Evolutionary conservation across 108 stramenopile species (phyloP).

Genomic region (Fragilaria crotonensis): DNA sequence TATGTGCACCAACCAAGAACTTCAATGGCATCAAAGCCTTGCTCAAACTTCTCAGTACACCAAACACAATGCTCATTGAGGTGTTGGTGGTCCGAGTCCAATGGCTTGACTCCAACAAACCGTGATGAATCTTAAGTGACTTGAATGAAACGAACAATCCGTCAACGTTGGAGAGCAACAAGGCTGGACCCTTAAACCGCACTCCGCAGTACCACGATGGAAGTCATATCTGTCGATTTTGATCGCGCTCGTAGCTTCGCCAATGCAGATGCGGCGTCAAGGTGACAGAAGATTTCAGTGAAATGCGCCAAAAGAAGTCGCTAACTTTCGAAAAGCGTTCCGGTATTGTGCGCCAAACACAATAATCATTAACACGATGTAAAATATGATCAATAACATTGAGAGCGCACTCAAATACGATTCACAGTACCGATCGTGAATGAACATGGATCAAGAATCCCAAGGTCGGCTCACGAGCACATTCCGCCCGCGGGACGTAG

Average conservation of each 20-base stretch:
- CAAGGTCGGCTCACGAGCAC: no score
- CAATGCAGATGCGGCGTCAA: slow-evolving; percentile 48
- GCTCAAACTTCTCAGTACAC: slow-evolving; percentile 94
- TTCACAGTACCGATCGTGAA: no score
- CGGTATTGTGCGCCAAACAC: no score
- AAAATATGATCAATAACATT: no score
- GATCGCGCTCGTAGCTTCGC: slow-evolving; percentile 51
- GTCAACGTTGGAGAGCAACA: slow-evolving; percentile 74
- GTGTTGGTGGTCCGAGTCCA: slow-evolving; percentile 89
- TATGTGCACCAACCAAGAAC: no score
- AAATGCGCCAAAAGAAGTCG: slow-evolving; percentile 78
- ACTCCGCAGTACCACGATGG: slow-evolving; percentile 34
- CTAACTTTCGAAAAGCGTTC: slow-evolving; percentile 73
- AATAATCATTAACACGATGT: no score
- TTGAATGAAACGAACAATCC: slow-evolving; percentile 80
- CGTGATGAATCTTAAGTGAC: slow-evolving; percentile 89
- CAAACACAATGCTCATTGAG: no score
- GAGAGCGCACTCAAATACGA: no score
- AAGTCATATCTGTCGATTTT: no score
- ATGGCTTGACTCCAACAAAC: slow-evolving; percentile 66
- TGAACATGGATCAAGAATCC: no score
- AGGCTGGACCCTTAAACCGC: slow-evolving; percentile 65
- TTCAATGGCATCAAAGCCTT: slow-evolving; percentile 90
- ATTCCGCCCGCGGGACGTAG: no score
- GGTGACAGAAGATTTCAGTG: slow-evolving; percentile 67